Evolutionary conservation across 2,329 filamentous ascomycete genomes (phyloP).

Genomic region (Aspergillus awamori): DNA sequence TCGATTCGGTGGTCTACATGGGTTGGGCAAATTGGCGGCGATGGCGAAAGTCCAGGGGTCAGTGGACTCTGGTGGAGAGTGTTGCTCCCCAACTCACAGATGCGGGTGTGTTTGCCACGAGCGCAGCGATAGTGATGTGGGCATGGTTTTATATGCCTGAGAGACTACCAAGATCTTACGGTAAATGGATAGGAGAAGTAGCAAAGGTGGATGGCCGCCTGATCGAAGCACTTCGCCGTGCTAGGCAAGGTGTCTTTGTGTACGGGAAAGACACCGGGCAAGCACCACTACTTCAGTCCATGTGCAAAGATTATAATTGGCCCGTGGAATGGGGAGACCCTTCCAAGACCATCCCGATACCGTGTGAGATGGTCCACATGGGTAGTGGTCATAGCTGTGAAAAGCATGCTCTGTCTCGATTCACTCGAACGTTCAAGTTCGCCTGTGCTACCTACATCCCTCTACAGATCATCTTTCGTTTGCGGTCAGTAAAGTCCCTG

Average conservation of each 20-base stretch:
- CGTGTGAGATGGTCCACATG: conserved; percentile 84
- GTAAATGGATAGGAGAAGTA: conserved; percentile 77
- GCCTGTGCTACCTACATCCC: conserved; percentile 77
- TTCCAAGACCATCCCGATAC: conserved; percentile 68
- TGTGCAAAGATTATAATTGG: conserved; percentile 72
- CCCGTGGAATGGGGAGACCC: conserved; percentile 76
- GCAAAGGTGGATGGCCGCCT: conserved; percentile 75
- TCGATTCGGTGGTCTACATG: conserved; percentile 70
- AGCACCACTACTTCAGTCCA: conserved; percentile 66
- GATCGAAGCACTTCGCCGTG: conserved; percentile 71
- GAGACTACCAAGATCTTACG: conserved; percentile 72
- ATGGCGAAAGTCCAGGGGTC: conserved; percentile 33
- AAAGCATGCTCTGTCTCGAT: conserved; percentile 69
- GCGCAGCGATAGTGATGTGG: conserved; percentile 81
- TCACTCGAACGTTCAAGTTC: conserved; percentile 70
- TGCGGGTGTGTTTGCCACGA: conserved; percentile 70
- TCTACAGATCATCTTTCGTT: conserved; percentile 67
- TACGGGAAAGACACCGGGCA: conserved; percentile 77
- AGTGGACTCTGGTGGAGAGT: conserved; percentile 44
- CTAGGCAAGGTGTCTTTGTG: conserved; percentile 62
- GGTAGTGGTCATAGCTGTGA: conserved; percentile 72
- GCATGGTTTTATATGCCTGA: conserved; percentile 79
- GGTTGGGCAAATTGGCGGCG: conserved; percentile 60
- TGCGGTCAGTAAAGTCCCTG: conserved; percentile 52
- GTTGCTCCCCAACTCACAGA: conserved; percentile 57